Base-by-base conservation (phyloP, 1,284 basidiomycete genomes). In the Rhizopogon parksii region DNA sequence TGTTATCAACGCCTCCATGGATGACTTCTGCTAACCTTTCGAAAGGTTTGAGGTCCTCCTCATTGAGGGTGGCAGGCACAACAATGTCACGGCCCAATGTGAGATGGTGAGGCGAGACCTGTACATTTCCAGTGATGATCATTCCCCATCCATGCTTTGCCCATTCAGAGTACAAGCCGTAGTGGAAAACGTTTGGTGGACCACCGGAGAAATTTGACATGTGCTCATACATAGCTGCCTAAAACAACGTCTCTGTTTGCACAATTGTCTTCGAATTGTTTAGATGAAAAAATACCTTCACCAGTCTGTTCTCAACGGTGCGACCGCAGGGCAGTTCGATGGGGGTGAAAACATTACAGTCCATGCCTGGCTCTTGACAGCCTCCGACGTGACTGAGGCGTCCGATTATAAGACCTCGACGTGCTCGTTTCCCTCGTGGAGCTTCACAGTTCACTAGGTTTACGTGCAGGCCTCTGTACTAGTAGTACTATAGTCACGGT, bases 221-320 rank as follows among this genome's bases (percentile, higher is more conserved):
- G 58, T 91, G 86, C 65, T 95, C 93, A 59, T 93, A 93, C 78
- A 93, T 77, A 0, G 93, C 85, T 17, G 82, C 84, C 88, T 91
- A 37, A 24, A 40, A 25, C 12, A 43, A 43, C 11, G 4, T 19
- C 7, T 17, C 11, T n/a, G 30, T 36, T 51, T 38, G 34, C 39
- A 30, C n/a, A 30, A 46, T 30, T 15, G 46, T 43, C 40, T 37
- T 30, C 21, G 2, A 6, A 24, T 6, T 15, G 40, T 40, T 17
- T 12, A 42, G 24, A 47, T 8, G 17, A 32, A 3, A 19, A 7
- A 21, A 12, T 43, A 73, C 78, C 69, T 80, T 73, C 9, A 71
- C 67, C 14, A 73, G 64, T 36, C 67, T 61, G 55, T 76, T 77
- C 14, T 54, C 57, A 14, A 73, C 55, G n/a, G 53, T 57, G 11